Conservation (phyloP, 805 yeast species). For the Wickerhamiella qilinensis region DNA sequence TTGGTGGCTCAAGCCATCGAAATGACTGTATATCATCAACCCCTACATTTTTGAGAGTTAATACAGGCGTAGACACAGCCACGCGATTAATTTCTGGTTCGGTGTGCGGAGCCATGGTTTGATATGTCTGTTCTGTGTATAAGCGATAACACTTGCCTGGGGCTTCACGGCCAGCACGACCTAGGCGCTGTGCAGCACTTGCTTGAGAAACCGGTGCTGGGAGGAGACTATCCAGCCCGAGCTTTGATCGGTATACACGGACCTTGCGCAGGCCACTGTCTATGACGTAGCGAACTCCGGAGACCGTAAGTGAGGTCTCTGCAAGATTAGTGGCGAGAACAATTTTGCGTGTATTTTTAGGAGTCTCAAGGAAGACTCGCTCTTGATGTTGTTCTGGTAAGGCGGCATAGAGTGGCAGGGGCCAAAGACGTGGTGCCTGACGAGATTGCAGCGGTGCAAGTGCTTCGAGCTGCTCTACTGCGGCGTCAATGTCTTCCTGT, state of each 20-base stretch:
- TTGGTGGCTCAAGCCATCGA: conserved; percentile 90
- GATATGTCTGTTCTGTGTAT: conserved; percentile 58
- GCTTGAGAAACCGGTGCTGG: conserved; percentile 90
- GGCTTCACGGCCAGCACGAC: conserved; percentile 98
- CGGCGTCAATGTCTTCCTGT: conserved; percentile 91
- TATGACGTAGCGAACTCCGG: conserved; percentile 83
- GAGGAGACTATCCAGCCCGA: conserved; percentile 81
- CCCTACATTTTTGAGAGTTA: conserved; percentile 69
- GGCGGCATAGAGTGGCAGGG: conserved; percentile 87
- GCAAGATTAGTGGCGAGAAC: conserved; percentile 92
- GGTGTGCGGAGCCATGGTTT: conserved; percentile 52
- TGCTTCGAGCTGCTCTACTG: conserved; percentile 40
- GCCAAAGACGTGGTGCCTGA: conserved; percentile 58
- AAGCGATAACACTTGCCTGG: conserved; percentile 80
- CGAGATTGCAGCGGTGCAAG: conserved; percentile 47
- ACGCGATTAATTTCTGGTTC: conserved; percentile 87
- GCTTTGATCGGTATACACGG: conserved; percentile 84
- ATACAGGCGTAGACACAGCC: conserved; percentile 68
- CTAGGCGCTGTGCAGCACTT: conserved; percentile 86
- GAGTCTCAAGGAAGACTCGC: conserved; percentile 53
- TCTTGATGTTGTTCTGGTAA: conserved; percentile 73
- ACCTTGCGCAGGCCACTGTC: conserved; percentile 90
- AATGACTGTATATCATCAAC: conserved; percentile 72
- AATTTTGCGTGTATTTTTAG: conserved; percentile 60
- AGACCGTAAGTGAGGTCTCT: conserved; percentile 91